Evolutionary conservation across 495 filamentous ascomycete species (phyloP).

Genomic region (Lasiosphaeriaceae sp.): DNA sequence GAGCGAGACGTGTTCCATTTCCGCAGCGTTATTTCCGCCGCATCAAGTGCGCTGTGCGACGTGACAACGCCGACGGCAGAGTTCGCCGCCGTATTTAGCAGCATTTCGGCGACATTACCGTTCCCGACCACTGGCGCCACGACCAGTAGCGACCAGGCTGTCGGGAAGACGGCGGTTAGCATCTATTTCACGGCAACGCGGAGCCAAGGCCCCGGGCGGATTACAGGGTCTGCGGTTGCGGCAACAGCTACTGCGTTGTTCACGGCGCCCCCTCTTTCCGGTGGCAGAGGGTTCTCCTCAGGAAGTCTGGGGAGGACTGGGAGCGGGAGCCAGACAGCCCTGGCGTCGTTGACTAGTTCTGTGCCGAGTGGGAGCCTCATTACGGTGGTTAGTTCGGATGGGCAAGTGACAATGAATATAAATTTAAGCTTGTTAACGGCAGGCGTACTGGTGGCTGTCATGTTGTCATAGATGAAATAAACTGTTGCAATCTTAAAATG

Average conservation of each 20-base stretch:
- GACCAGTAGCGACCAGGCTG: constrained; percentile 23
- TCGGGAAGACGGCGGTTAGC: constrained; percentile 30
- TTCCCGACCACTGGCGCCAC: constrained; percentile 22
- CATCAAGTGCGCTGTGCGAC: constrained; percentile 26
- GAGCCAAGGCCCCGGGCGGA: constrained; percentile 29
- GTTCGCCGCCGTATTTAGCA: constrained; percentile 24
- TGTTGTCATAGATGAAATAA: too few species aligned
- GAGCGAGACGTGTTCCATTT: constrained; percentile 25
- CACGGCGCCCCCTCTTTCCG: not conserved
- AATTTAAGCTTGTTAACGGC: too few species aligned
- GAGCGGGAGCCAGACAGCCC: too few species aligned
- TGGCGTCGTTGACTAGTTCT: too few species aligned
- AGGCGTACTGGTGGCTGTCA: too few species aligned
- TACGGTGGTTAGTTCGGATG: too few species aligned
- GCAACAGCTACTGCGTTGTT: constrained; percentile 22
- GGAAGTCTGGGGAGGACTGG: too few species aligned
- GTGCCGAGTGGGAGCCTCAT: too few species aligned
- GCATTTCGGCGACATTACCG: constrained; percentile 11
- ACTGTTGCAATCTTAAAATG: too few species aligned
- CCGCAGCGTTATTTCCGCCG: constrained; percentile 22
- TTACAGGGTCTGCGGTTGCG: constrained; percentile 33
- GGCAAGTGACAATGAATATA: too few species aligned
- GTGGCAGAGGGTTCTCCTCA: too few species aligned
- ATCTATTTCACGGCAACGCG: constrained; percentile 34
- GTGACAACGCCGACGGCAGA: constrained; percentile 25